Base-by-base conservation (phyloP, 306 rosid species). In the Delonix regia region DNA sequence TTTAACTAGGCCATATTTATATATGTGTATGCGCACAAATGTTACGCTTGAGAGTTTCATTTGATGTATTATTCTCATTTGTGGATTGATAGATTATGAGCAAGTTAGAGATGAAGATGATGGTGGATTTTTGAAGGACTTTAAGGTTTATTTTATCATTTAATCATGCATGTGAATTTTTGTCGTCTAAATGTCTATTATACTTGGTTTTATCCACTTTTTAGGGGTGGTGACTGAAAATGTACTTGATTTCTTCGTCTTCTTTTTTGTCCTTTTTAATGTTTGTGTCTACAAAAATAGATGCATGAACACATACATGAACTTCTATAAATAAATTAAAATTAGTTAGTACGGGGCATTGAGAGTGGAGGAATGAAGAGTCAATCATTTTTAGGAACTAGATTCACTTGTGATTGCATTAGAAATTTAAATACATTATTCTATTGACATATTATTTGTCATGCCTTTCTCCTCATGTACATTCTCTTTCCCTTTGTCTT, bases 91-190 rank as follows among this genome's bases (percentile, higher is more conserved):
- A 75, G 96, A 95, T 65, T 98, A 97, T 71, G 99, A 95, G 19
- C 99, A 91, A 87, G 85, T 83, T 85, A 90, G 91, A 68, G 90
- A 85, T 68, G 99, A 95, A 69, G 98, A 95, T 41, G 99, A 93
- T 69, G 92, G 93, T 87, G 98, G 93, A 73, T 95, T 95, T 88
- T 65, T 95, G 71, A 93, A 93, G 87, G 98, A 97, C 41, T 95
- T 95, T 69, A 95, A 95, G 99, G 99, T 93, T 73, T 67, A 57
- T 52, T 72, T 45, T 68, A 47, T 80, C 18, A 55, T 77, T 59
- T 78, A 73, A n/a, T n/a, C n/a, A n/a, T n/a, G 48, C 69, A 57
- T 80, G 49, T 59, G 36, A 52, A 44, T 72, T 63, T 74, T 80
- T 73, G 28, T 73, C 75, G 68, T 41, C 52, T 59, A 65, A 76